A percentile compares a stretch with the other conserved stretches of the same genome.
These are phyloP conservation scores for Kwoniella sp. DNA, from an alignment of 768 basidiomycete species.

Conservation along the genomic window DNA sequence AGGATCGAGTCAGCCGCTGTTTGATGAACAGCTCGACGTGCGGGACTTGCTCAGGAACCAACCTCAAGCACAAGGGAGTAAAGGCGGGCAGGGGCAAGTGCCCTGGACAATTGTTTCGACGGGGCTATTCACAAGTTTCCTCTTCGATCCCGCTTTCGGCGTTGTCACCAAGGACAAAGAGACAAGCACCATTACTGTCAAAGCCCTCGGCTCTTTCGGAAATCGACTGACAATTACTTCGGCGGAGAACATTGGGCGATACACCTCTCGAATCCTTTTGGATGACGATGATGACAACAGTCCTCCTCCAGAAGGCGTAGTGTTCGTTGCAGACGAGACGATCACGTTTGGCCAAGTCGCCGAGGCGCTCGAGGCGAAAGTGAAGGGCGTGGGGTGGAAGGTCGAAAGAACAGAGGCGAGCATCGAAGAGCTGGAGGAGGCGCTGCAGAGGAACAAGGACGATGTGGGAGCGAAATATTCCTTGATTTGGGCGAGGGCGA, in stretches of 20 bases:
- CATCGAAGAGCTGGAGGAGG: conserved; percentile 9
- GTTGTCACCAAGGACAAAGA: conserved; percentile 33
- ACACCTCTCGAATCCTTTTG: conserved; percentile 43
- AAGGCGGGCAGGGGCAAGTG: neutral
- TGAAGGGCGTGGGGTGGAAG: neutral
- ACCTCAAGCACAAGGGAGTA: conserved; percentile 12
- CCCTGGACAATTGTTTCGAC: conserved; percentile 54
- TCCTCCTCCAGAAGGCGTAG: conserved; percentile 30
- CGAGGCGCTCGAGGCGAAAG: conserved; percentile 32
- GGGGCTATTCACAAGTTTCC: conserved; percentile 53
- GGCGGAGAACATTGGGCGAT: conserved; percentile 49
- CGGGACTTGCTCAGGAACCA: conserved; percentile 53
- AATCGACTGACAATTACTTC: conserved; percentile 52
- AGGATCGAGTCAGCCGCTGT: conserved; percentile 52
- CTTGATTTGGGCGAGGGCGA: conserved; percentile 18
- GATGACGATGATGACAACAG: conserved; percentile 2
- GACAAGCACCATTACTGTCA: conserved; percentile 23
- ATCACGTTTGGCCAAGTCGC: conserved; percentile 48
- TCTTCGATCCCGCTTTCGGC: conserved; percentile 51
- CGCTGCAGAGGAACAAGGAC: conserved; percentile 3
- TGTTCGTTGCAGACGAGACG: conserved; percentile 55
- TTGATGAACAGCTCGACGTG: conserved; percentile 57
- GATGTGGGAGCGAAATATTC: conserved; percentile 15
- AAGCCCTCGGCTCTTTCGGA: conserved; percentile 45
- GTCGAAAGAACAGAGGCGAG: conserved; percentile 1